Percentiles rank a stretch among this genome's conserved stretches.
Evolutionary conservation across 805 yeast genomes (phyloP).

Genomic region (Ogataea minuta): DNA sequence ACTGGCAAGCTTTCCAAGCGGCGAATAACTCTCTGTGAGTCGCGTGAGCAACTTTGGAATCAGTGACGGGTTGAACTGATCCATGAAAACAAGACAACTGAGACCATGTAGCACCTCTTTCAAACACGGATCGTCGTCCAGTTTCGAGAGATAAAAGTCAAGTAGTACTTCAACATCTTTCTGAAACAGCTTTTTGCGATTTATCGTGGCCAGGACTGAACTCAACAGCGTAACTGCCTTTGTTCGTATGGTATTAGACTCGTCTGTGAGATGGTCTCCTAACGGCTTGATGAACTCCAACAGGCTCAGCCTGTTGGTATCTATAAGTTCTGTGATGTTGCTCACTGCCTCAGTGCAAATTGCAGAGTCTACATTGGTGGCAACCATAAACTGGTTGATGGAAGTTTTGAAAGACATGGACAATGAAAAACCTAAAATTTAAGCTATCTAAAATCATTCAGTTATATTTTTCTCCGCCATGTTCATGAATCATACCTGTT

Average conservation of each 20-base stretch:
- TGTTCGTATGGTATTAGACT: conserved; percentile 39
- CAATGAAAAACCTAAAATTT: neutral
- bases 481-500: conserved; percentile 63
- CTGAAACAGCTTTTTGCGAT: conserved; percentile 28
- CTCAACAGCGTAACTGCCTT: conserved; percentile 43
- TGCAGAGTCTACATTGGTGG: conserved; percentile 34
- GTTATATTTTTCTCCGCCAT: conserved; percentile 1
- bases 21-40: conserved; percentile 44
- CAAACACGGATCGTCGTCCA: conserved; percentile 60
- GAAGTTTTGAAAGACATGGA: conserved; percentile 23
- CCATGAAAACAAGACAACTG: conserved; percentile 48
- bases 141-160: conserved; percentile 61
- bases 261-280: conserved; percentile 51
- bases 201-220: conserved; percentile 32
- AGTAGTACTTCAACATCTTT: conserved; percentile 50
- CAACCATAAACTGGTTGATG: conserved; percentile 41
- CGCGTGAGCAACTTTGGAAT: conserved; percentile 38
- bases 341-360: conserved; percentile 32
- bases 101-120: conserved; percentile 56
- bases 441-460: neutral
- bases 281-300: conserved; percentile 43
- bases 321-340: conserved; percentile 29
- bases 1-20: conserved; percentile 58
- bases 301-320: conserved; percentile 33
- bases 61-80: conserved; percentile 41